Conservation (phyloP, 1,284 basidiomycete genomes). For the Dichomitus squalens region DNA sequence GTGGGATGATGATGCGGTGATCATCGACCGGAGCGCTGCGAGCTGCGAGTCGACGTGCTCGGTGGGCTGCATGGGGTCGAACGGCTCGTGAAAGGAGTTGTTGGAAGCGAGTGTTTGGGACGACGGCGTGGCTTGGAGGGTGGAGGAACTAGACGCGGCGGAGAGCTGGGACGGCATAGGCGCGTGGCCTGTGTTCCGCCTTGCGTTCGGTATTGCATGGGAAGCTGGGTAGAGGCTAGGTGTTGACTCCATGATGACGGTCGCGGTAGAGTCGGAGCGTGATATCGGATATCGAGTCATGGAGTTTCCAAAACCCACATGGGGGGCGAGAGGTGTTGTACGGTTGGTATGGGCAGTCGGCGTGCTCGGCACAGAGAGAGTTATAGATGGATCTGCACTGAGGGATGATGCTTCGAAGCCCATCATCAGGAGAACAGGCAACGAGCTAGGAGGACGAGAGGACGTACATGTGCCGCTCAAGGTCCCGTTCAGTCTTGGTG, state of each 20-base stretch:
- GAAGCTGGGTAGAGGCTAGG: conserved; percentile 16
- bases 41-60: conserved; percentile 24
- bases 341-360: conserved; percentile 4
- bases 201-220: background rate
- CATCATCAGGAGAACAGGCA: background rate
- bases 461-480: conserved; percentile 12
- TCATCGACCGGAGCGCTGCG: conserved; percentile 22
- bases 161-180: background rate
- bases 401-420: conserved; percentile 4
- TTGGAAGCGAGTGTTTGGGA: background rate
- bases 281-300: conserved; percentile 19
- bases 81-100: conserved; percentile 17
- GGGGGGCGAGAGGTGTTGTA: conserved; percentile 18
- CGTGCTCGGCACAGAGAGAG: conserved; percentile 12
- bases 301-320: conserved; percentile 6
- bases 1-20: conserved; percentile 18
- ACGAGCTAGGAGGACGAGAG: no score
- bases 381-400: conserved; percentile 9
- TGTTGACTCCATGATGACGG: conserved; percentile 14
- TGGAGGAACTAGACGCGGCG: background rate
- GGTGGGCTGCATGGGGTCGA: conserved; percentile 25
- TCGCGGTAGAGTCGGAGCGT: conserved; percentile 19
- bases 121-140: background rate
- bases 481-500: background rate
- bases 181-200: background rate